Conservation (phyloP, 306 rosid genomes). For the Citrullus mucosospermus region DNA sequence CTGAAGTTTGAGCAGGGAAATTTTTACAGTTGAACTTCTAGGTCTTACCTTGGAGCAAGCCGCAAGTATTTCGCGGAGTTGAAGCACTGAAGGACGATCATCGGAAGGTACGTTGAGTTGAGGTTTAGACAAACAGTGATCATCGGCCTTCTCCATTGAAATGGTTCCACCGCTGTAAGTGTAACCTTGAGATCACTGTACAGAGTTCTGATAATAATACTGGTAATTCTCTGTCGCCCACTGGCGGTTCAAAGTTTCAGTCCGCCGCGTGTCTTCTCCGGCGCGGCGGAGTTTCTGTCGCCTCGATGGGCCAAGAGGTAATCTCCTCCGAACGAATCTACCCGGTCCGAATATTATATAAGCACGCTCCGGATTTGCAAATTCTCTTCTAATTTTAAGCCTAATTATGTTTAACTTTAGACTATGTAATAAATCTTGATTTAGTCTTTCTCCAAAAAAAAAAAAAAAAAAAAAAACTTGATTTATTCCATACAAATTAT, state of each 20-base stretch:
- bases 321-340: background rate
- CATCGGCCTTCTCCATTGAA: constrained; percentile 9
- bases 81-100: constrained; percentile 20
- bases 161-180: constrained; percentile 10
- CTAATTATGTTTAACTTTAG: background rate
- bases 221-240: background rate
- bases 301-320: background rate
- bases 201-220: background rate
- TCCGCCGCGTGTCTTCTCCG: background rate
- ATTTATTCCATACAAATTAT: no score
- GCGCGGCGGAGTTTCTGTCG: background rate
- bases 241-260: background rate
- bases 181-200: background rate
- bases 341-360: background rate
- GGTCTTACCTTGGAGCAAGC: constrained; percentile 41
- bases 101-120: constrained; percentile 14
- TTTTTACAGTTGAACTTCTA: background rate
- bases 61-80: constrained; percentile 35
- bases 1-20: background rate
- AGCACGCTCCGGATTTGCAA: background rate
- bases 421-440: no score
- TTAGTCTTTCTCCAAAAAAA: no score
- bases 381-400: background rate
- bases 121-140: constrained; percentile 9
- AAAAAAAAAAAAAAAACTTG: no score